phyloP scores from a whole-genome alignment of 2,329 filamentous ascomycete genomes.

The Cladophialophora exuberans region DNA sequence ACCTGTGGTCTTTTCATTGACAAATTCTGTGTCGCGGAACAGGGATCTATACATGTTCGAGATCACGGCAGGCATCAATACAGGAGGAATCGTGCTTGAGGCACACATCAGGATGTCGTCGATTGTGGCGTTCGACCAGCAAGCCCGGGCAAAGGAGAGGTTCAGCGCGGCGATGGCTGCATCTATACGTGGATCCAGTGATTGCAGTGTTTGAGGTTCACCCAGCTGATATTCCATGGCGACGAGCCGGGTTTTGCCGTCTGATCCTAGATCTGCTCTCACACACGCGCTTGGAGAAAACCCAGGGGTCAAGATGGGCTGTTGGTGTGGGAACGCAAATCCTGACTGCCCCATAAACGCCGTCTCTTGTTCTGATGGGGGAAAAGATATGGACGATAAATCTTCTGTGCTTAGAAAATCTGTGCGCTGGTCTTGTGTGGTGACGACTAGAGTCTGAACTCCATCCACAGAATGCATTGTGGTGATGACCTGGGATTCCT shows the following conservation, averaged over 20 bases:
- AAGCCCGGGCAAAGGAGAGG: constrained; percentile 54
- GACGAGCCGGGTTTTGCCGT: constrained; percentile 44
- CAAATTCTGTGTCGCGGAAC: constrained; percentile 78
- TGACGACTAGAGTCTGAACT: constrained; percentile 21
- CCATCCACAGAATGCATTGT: constrained; percentile 13
- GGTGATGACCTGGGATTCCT: constrained; percentile 26
- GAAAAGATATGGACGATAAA: constrained; percentile 25
- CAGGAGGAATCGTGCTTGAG: constrained; percentile 52
- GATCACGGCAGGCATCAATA: constrained; percentile 66
- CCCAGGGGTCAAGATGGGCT: constrained; percentile 41
- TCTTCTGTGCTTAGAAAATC: constrained; percentile 69
- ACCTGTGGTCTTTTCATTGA: constrained; percentile 43
- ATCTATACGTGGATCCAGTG: constrained; percentile 41
- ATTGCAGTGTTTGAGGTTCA: constrained; percentile 5
- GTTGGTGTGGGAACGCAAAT: constrained; percentile 68
- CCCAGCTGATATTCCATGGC: constrained; percentile 42
- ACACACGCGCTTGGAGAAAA: constrained; percentile 51
- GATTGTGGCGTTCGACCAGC: constrained; percentile 55
- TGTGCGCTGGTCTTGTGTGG: constrained; percentile 46
- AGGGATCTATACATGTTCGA: constrained; percentile 70
- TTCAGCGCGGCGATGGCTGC: constrained; percentile 67
- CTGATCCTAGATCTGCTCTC: constrained; percentile 42
- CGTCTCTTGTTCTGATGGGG: constrained; percentile 18
- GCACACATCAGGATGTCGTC: constrained; percentile 73
- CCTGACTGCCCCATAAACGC: constrained; percentile 69